Base-by-base conservation (phyloP, 257 asterid species). In the Echium plantagineum region DNA sequence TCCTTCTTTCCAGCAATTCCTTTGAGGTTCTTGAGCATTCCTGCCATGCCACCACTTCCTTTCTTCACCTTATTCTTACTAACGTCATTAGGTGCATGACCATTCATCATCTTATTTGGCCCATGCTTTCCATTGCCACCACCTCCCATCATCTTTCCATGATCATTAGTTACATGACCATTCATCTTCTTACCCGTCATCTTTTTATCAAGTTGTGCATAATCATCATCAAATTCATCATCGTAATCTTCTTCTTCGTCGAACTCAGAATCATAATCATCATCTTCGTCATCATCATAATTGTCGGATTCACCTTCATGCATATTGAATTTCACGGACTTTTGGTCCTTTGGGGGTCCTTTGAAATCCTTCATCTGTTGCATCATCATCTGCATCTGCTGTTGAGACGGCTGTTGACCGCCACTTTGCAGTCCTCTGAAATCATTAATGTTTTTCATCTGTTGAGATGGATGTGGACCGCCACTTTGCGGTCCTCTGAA, bases 241-340 rank as follows among this genome's bases (percentile, higher is more conserved):
- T 67, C 76, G 9, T 21, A 67, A 0, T 77, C 83, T 17, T 72
- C 80, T 2, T 63, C 69, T 15, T 66, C 64, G 30, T 64, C 16
- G 56, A 35, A 63, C 30, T 69, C 71, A 52, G 66, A 71, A 20
- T 48, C 56, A 15, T 60, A 62, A 32, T 53, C 58, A 18, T 65
- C 61, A 9, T 10, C 59, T 0, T 17, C 57, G 62, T 58, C 48
- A 9, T 71, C 80, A 46, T 66, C 77, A n/a, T 77, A 82, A 4
- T 65, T 69, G 0, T 75, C 78, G 4, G 68, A 72, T 0, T 84
- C 83, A 1, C 79, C 80, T 16, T 77, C 75, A 18, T 87, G 84
- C 71, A 79, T 21, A 54, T 63, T 69, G 55, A 83, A 86, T 74
- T 75, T 83, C 0, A 81, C 93, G 62, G 91, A 63, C 61, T 83